These are phyloP conservation scores for Chlorella sp. DNA, from an alignment of 139 green algal species.

Conservation along the genomic window DNA sequence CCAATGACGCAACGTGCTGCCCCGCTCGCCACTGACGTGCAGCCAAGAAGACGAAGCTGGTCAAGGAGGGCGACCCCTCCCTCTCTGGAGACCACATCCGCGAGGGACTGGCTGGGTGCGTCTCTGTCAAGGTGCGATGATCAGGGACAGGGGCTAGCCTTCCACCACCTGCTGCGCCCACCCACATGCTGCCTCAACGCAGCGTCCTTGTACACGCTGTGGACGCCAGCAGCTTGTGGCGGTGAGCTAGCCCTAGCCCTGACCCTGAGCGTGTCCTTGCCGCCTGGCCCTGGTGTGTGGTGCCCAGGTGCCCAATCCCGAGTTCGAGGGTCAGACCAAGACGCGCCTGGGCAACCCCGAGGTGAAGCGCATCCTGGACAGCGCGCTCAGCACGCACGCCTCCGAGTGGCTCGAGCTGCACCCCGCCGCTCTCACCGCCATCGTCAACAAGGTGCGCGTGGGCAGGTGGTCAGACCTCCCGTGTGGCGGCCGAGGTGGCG, in stretches of 20 bases:
- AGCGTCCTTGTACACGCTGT: too few species aligned
- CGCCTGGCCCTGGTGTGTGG: too few species aligned
- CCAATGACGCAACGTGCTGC: too few species aligned
- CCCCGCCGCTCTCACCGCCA: slow-evolving; percentile 16
- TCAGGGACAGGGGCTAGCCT: too few species aligned
- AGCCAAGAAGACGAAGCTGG: slow-evolving; percentile 39
- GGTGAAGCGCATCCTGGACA: slow-evolving; percentile 75
- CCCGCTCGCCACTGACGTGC: too few species aligned
- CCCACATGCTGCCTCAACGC: too few species aligned
- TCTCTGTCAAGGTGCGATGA: slow-evolving; percentile 74
- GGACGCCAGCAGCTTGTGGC: background rate
- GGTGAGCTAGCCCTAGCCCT: background rate
- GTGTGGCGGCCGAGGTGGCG: too few species aligned
- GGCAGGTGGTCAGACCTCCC: too few species aligned
- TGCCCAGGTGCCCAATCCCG: slow-evolving; percentile 71
- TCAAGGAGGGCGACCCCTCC: slow-evolving; percentile 73
- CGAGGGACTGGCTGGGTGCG: slow-evolving; percentile 70
- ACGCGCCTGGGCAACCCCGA: slow-evolving; percentile 92
- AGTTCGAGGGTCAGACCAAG: slow-evolving; percentile 99
- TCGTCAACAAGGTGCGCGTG: slow-evolving; percentile 30
- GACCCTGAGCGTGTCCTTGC: background rate
- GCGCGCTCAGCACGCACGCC: slow-evolving; percentile 45
- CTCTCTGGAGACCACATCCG: slow-evolving; percentile 85
- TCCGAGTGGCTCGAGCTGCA: slow-evolving; percentile 26
- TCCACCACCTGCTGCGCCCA: too few species aligned